Conservation (phyloP, 805 yeast genomes). For the Candida taoyuanica region DNA sequence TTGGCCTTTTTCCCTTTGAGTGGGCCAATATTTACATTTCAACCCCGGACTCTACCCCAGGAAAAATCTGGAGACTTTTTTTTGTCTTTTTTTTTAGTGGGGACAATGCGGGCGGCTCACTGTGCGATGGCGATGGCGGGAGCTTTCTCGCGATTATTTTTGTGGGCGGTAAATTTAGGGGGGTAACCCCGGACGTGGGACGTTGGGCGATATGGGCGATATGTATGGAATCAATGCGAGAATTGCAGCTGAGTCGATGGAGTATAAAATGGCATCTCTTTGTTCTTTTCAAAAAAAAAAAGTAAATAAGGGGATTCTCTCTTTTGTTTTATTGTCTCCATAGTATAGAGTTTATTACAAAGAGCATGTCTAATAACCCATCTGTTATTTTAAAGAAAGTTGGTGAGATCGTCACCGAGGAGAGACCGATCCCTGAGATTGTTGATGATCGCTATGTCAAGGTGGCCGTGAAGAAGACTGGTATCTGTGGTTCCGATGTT, state of each 20-base stretch:
- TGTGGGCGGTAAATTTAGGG: no score
- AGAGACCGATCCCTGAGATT: slow-evolving; percentile 61
- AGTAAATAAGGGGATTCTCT: no score
- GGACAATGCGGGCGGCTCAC: no score
- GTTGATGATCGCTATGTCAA: slow-evolving; percentile 63
- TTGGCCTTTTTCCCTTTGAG: no score
- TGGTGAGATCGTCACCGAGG: slow-evolving; percentile 60
- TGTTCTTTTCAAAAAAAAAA: no score
- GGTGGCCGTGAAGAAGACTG: slow-evolving; percentile 74
- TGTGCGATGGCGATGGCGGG: no score
- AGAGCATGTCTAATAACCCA: slow-evolving; percentile 21
- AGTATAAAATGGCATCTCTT: no score
- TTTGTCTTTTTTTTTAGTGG: no score
- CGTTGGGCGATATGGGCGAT: no score
- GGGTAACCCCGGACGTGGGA: no score
- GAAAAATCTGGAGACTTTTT: not conserved
- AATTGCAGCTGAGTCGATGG: slow-evolving; percentile 1
- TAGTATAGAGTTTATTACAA: not conserved
- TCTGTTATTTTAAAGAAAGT: slow-evolving; percentile 57
- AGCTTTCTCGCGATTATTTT: no score
- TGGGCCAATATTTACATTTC: no score
- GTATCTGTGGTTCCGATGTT: slow-evolving; percentile 85
- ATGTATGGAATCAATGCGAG: slow-evolving; percentile 4
- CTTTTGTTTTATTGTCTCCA: not conserved
- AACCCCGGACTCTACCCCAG: not conserved